These are phyloP conservation scores for Fusarium floridanum DNA, from an alignment of 2,329 filamentous ascomycete species.

Conservation along the genomic window DNA sequence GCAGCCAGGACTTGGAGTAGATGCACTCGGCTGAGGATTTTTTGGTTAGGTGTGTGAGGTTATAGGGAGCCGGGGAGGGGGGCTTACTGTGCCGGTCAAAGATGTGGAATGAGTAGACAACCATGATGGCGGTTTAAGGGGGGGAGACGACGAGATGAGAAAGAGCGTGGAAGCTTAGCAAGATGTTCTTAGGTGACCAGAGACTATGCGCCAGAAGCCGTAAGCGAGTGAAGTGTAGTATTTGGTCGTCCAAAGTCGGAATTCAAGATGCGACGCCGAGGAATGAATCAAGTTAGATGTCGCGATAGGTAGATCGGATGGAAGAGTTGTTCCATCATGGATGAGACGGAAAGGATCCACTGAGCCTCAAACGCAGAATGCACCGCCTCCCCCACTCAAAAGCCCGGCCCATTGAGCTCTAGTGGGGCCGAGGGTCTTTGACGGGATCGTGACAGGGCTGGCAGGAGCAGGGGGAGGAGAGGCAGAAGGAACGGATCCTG, in stretches of 20 bases:
- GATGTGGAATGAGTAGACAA: slow-evolving; percentile 97
- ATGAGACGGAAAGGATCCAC: slow-evolving; percentile 14
- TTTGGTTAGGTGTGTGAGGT: slow-evolving; percentile 30
- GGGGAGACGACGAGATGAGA: neutral
- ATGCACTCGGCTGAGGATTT: slow-evolving; percentile 88
- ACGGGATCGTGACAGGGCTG: slow-evolving; percentile 1
- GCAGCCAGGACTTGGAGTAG: slow-evolving; percentile 89
- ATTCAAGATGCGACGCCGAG: neutral
- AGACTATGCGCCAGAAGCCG: neutral
- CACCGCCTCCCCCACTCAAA: slow-evolving; percentile 1
- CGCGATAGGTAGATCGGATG: slow-evolving; percentile 1
- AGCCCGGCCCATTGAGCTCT: slow-evolving; percentile 12
- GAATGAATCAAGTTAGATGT: neutral
- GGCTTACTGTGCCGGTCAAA: slow-evolving; percentile 95
- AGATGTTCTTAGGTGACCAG: neutral
- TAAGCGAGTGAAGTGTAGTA: neutral
- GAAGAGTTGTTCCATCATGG: slow-evolving; percentile 13
- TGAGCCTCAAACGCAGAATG: slow-evolving; percentile 24
- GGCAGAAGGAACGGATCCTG: neutral
- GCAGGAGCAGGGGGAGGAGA: neutral
- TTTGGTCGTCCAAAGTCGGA: neutral
- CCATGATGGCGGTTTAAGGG: slow-evolving; percentile 70
- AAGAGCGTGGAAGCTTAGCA: neutral
- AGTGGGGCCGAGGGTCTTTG: slow-evolving; percentile 10
- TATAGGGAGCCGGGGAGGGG: neutral